These are phyloP conservation scores for Claviceps lovelessii DNA, from an alignment of 2,329 filamentous ascomycete genomes.

Conservation along the genomic window DNA sequence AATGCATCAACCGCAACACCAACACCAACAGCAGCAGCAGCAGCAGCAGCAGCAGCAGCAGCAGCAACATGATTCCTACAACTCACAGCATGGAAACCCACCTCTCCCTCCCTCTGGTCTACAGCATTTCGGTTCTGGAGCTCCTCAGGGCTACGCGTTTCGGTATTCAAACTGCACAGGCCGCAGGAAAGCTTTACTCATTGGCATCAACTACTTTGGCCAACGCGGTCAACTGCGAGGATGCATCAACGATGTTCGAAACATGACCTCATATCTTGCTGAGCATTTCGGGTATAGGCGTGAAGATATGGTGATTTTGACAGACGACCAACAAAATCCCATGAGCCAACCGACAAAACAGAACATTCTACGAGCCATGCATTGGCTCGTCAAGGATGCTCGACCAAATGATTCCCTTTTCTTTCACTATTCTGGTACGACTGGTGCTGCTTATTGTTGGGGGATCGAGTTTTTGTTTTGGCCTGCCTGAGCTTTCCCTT, in stretches of 20 bases:
- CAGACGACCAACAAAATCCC: constrained; percentile 90
- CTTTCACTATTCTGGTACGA: constrained; percentile 81
- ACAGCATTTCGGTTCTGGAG: constrained; percentile 66
- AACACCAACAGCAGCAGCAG: background rate
- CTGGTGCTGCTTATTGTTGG: background rate
- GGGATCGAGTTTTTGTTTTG: background rate
- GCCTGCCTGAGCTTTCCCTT: background rate
- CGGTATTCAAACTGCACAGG: constrained; percentile 89
- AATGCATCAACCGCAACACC: background rate
- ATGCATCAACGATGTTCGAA: constrained; percentile 95
- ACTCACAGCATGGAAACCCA: constrained; percentile 24
- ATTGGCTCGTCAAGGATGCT: constrained; percentile 93
- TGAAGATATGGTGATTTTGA: constrained; percentile 94
- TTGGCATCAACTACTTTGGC: constrained; percentile 94
- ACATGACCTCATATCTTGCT: constrained; percentile 85
- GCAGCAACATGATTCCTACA: constrained; percentile 7
- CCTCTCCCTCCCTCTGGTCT: constrained; percentile 51
- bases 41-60: constrained; percentile 2
- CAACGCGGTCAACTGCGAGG: constrained; percentile 81
- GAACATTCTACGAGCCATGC: constrained; percentile 91
- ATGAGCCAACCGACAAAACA: constrained; percentile 96
- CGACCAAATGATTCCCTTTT: constrained; percentile 87
- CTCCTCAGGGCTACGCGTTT: constrained; percentile 67
- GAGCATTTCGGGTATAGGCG: constrained; percentile 83
- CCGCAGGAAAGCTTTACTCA: constrained; percentile 72